Base-by-base conservation (phyloP, 495 filamentous ascomycete species). In the Penicillium malachiteum region DNA sequence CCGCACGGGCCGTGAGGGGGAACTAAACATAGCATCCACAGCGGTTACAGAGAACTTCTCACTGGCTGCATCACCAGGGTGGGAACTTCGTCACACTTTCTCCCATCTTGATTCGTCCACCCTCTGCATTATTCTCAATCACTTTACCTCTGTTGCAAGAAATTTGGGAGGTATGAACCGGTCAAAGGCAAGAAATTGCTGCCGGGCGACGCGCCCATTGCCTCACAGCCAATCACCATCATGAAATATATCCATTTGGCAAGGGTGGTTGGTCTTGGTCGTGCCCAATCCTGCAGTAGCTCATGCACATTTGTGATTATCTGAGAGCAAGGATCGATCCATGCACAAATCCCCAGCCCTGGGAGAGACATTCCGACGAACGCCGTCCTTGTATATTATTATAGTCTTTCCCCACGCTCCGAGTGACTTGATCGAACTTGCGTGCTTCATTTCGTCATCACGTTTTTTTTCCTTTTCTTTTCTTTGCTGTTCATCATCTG, bases 211-310 rank as follows among this genome's bases (percentile, higher is more conserved):
- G 57, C 65, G 65, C 65, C 65, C 55, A 59, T 32, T 35, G 16
- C 32, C 37, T 38, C 9, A 35, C 7, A 40, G 40, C 65, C 63
- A 68, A 68, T 68, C 42, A 57, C 1, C 40, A 21, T 12, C n/a
- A 41, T 17, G 33, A 31, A 34, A 32, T 13, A 3, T 10, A 8
- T 31, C 51, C 33, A 39, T 14, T 45, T 8, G 32, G 42, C 52
- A 50, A 54, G 55, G 62, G 41, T 26, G 57, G 46, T 59, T 55
- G 50, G 59, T 46, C 39, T 54, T 56, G 48, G 50, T 38, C 37
- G 68, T 74, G 70, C 73, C 56, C 67, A 65, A 56, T 65, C 48
- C 4, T 74, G 73, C 73, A 76, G 67, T 71, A 74, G 71, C 59
- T 66, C 65, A 66, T 69, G 62, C 66, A 68, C 56, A 42, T 26